Evolutionary conservation across 2,329 filamentous ascomycete species (phyloP), one percentile per base, ranked within the genome.

Genomic region (Microdochium paspali): DNA sequence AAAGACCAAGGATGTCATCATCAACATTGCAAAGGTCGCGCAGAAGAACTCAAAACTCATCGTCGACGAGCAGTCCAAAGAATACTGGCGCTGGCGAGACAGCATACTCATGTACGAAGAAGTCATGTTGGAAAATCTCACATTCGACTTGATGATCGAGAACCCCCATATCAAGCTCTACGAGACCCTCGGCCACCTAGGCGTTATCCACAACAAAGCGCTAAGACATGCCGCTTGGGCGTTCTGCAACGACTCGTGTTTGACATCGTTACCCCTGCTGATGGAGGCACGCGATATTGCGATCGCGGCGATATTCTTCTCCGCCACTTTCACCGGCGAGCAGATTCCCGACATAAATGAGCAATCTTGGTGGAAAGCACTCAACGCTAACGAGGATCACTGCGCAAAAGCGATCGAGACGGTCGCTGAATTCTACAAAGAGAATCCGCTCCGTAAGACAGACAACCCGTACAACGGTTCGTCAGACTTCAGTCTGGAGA

Each of bases 1-100:
- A 44, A 95, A 95, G 67, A 95, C 95, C 56, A 94, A 89, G 59
- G 90, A 96, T 54, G 77, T 98, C 50, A 91, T 98, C 54, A 85
- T 96, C 26, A 88, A 90, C 1, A 93, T 95, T 58, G 93, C 90
- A 50, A 88, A 91, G 54, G 89, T 96, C 20, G 93, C 91, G 24
- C 90, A 96, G 66, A 97, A 98, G 70, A 91, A 97, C 56, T 76
- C 88, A 1, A 87, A 89, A 58, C 79, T 96, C 50, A 74, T 91
- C 47, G 87, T 97, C 46, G 93, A 98, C 62, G 93, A 97, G 66
- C 90, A 97, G 65, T 94, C 87, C 56, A 97, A 96, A 61, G 93
- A 98, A 61, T 98, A 93, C 63, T 98, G 93, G 93, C 82, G 87
- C 59, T 98, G 93, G 93, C 81, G 90, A 51, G 93, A 98, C 62